Evolutionary conservation across 169 alveolate species (phyloP).

Genomic region (Hepatocystis sp.): DNA sequence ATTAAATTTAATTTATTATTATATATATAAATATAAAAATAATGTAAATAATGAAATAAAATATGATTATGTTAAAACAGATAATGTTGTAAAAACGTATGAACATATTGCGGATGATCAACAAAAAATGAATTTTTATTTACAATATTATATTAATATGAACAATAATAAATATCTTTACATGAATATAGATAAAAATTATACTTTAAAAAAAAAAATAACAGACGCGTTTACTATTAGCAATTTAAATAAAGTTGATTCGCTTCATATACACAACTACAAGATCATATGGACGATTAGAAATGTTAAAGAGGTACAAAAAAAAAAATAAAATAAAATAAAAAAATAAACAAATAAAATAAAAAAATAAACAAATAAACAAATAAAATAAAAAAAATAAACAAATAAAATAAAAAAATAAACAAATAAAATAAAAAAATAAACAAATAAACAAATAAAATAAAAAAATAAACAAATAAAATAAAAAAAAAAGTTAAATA

Average conservation of each 20-base stretch:
- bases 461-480: too few relatives aligned
- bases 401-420: too few relatives aligned
- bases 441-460: too few relatives aligned
- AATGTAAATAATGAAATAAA: constrained; percentile 22
- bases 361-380: neutral
- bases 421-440: too few relatives aligned
- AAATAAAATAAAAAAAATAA: too few relatives aligned
- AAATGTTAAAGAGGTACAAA: constrained; percentile 73
- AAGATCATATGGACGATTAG: constrained; percentile 74
- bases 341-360: neutral
- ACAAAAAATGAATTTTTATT: constrained; percentile 62
- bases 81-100: constrained; percentile 24
- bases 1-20: constrained; percentile 65
- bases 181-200: constrained; percentile 69
- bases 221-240: constrained; percentile 72
- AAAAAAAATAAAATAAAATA: neutral
- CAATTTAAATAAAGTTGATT: constrained; percentile 69
- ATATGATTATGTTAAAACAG: constrained; percentile 44
- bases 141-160: constrained; percentile 59
- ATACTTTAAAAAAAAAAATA: constrained; percentile 56
- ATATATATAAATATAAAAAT: constrained; percentile 66
- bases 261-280: constrained; percentile 73
- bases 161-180: constrained; percentile 66
- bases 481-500: too few relatives aligned
- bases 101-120: constrained; percentile 39